A percentile compares a stretch with the other conserved stretches of the same genome.
Evolutionary conservation across 208 protist genomes (phyloP).

Genomic region (Phytomonas francai): DNA sequence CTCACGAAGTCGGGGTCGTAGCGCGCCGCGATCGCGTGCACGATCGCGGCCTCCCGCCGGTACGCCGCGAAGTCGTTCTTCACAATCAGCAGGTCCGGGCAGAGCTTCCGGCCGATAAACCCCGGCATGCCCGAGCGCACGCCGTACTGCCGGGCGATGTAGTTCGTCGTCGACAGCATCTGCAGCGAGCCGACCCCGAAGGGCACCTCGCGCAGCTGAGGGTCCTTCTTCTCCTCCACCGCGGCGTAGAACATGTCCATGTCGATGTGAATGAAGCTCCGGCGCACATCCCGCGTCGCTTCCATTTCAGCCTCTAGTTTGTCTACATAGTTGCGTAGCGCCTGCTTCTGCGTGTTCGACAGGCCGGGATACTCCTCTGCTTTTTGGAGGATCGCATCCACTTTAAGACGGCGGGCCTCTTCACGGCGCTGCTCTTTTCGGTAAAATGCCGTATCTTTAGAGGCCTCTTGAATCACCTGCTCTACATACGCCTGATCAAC

Average conservation of each 20-base stretch:
- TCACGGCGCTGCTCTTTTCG: slow-evolving; percentile 67
- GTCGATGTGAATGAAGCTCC: slow-evolving; percentile 78
- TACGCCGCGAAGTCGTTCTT: slow-evolving; percentile 75
- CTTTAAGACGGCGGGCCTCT: slow-evolving; percentile 44
- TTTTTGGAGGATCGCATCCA: slow-evolving; percentile 41
- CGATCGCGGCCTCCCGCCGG: slow-evolving; percentile 45
- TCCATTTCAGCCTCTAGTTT: slow-evolving; percentile 56
- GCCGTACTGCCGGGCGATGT: slow-evolving; percentile 92
- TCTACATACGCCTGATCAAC: slow-evolving; percentile 82
- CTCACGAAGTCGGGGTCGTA: slow-evolving; percentile 86
- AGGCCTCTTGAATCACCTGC: slow-evolving; percentile 66
- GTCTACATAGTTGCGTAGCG: slow-evolving; percentile 40
- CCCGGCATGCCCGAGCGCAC: slow-evolving; percentile 95
- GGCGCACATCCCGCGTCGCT: slow-evolving; percentile 46
- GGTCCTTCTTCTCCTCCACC: slow-evolving; percentile 91
- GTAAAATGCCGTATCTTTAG: slow-evolving; percentile 71
- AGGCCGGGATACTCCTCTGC: slow-evolving; percentile 41
- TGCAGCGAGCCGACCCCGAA: slow-evolving; percentile 89
- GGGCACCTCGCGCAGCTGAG: slow-evolving; percentile 75
- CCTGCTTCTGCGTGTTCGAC: slow-evolving; percentile 24
- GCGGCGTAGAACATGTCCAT: slow-evolving; percentile 94
- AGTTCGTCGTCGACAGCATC: slow-evolving; percentile 96
- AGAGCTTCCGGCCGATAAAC: slow-evolving; percentile 89
- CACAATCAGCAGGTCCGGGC: slow-evolving; percentile 85
- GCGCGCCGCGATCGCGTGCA: slow-evolving; percentile 66